Conservation (phyloP, 2,329 filamentous ascomycete genomes). For the Fusarium hostae region DNA sequence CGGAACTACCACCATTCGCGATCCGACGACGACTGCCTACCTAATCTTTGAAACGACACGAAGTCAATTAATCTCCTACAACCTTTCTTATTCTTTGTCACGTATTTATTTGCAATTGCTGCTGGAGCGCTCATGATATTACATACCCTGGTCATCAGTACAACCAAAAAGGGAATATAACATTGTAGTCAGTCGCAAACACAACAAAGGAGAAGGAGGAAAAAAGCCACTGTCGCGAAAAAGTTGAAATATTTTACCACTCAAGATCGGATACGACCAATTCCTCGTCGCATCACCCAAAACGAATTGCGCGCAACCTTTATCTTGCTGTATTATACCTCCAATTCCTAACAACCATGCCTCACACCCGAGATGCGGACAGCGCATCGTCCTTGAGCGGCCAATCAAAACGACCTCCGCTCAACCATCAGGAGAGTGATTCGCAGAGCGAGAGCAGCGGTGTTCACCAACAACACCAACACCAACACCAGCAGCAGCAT, state of each 20-base stretch:
- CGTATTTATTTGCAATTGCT: conserved; percentile 12
- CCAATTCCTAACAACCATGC: conserved; percentile 48
- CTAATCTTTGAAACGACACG: conserved; percentile 5
- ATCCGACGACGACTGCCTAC: conserved; percentile 1
- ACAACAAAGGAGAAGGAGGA: conserved; percentile 15
- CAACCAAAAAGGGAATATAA: conserved; percentile 32
- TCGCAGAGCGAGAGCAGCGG: conserved; percentile 47
- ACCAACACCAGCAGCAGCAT: conserved; percentile 47
- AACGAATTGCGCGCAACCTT: conserved; percentile 16
- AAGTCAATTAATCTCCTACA: conserved; percentile 13
- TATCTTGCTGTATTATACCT: conserved; percentile 21
- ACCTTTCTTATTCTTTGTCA: conserved; percentile 2
- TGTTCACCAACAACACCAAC: conserved; percentile 47
- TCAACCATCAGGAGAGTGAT: conserved; percentile 52
- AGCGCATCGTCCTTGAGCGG: conserved; percentile 58
- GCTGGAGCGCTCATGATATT: conserved; percentile 31
- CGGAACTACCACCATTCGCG: conserved; percentile 13
- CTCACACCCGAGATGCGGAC: conserved; percentile 59
- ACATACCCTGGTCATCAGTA: conserved; percentile 26
- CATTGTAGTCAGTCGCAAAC: conserved; percentile 27
- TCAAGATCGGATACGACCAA: conserved; percentile 8
- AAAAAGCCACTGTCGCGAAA: neutral
- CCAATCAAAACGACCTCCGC: conserved; percentile 67
- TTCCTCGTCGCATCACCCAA: conserved; percentile 1
- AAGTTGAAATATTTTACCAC: neutral